Conservation (phyloP, 306 rosid genomes). For the Quercus agrifolia region DNA sequence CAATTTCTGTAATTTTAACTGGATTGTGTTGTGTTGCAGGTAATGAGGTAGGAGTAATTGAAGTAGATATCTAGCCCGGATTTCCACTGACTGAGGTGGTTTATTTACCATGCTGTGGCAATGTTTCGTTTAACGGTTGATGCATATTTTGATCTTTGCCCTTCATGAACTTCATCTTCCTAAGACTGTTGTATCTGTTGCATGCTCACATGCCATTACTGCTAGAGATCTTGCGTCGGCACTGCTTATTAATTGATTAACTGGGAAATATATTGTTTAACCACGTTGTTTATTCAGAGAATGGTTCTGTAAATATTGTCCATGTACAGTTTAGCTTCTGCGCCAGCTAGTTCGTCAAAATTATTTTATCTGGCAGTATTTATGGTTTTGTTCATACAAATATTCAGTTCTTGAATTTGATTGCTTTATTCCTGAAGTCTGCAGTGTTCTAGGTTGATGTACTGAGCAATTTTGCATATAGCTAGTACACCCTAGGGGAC, state of each 20-base stretch:
- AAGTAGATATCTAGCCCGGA: not conserved
- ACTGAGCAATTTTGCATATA: no score
- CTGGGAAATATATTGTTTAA: not conserved
- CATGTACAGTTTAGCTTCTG: slow-evolving; percentile 11
- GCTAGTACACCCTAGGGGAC: no score
- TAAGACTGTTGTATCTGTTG: not conserved
- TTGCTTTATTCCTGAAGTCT: no score
- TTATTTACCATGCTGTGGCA: not conserved
- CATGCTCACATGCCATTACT: not conserved
- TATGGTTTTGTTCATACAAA: no score
- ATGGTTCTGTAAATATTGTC: slow-evolving; percentile 41
- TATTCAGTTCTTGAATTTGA: no score
- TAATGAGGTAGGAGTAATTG: slow-evolving; percentile 1
- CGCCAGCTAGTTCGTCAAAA: not conserved
- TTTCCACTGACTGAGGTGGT: not conserved
- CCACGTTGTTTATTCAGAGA: not conserved
- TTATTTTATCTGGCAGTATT: not conserved
- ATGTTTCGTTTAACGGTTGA: slow-evolving; percentile 1
- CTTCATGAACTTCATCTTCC: not conserved
- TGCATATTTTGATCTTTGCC: slow-evolving; percentile 7
- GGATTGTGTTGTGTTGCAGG: slow-evolving; percentile 26
- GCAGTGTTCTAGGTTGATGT: no score
- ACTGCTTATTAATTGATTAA: not conserved
- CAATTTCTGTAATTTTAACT: not conserved
- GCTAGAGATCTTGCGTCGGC: not conserved